These are phyloP conservation scores for Jasminum sambac DNA, from an alignment of 257 asterid species.

Conservation along the genomic window DNA sequence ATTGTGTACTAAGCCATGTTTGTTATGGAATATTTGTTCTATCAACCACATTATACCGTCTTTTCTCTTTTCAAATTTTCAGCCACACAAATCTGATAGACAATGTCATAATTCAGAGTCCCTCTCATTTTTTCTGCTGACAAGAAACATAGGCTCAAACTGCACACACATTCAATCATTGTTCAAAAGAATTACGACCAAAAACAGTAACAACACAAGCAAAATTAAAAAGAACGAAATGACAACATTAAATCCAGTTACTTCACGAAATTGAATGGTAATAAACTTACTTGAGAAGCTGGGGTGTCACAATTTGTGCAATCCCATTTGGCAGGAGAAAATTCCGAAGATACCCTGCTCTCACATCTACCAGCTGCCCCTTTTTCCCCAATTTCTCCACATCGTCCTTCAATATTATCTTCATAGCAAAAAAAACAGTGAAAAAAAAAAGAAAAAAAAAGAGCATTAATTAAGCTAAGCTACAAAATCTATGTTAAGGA, in stretches of 20 bases:
- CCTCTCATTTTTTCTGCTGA: not conserved
- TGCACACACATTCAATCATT: not conserved
- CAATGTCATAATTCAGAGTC: not conserved
- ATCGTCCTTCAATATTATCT: conserved; percentile 93
- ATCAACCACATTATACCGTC: not conserved
- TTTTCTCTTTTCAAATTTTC: not conserved
- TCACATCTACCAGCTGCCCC: conserved; percentile 83
- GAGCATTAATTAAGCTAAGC: not conserved
- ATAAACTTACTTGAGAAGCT: conserved; percentile 59
- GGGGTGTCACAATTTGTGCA: conserved; percentile 79
- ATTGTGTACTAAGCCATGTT: too few relatives aligned
- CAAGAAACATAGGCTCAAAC: not conserved
- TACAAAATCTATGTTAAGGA: not conserved
- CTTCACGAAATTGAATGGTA: not conserved
- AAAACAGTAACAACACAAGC: conserved; percentile 1
- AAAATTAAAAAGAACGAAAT: not conserved
- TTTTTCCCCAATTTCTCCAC: conserved; percentile 75
- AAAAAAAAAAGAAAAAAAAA: too few relatives aligned
- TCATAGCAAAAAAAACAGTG: conserved; percentile 17
- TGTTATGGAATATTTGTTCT: not conserved
- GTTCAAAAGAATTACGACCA: not conserved
- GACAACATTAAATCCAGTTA: not conserved
- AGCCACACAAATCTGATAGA: not conserved
- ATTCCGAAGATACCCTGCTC: conserved; percentile 85
- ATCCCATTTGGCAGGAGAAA: conserved; percentile 71